Evolutionary conservation across 257 asterid species (phyloP), one percentile per base, ranked within the genome.

Genomic region (Capsicum baccatum): DNA sequence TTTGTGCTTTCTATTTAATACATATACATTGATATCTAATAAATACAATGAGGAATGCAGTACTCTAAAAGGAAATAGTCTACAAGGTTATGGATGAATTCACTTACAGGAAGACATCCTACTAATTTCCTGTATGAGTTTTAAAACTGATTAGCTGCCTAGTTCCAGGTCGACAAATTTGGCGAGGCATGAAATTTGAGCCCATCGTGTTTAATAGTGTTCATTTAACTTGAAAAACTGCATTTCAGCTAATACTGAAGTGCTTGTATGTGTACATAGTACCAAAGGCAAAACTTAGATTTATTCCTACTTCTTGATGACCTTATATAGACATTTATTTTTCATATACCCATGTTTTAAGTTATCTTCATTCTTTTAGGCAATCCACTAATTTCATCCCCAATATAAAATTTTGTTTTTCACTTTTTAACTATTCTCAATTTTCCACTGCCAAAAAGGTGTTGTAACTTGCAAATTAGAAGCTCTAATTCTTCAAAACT

Each of bases 21-120:
- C 59, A 55, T 64, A 12, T 12, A 21, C 15, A 21, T 21, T 64
- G 3, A 26, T 64, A 64, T 26, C 70, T 9, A 11, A 10, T 64
- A 64, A 64, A 64, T 64, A 26, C 15, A 62, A 9, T 62, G 69
- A 21, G 39, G 5, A 62, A 62, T 19, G 69, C 13, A 21, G 15
- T 6, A n/a, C 70, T 64, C 16, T 64, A 42, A 42, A 64, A 64
- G 70, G 70, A 64, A 64, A 64, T 64, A 64, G 70, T 21, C 70
- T 64, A 26, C 4, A 6, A 60, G 67, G 3, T n/a, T 19, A 60
- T 19, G 37, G 67, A 19, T 19, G 67, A 60, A 60, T 4, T 63
- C 17, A 21, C 42, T 63, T 63, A 42, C 44, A 7, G 39, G 70
- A 42, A 26, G 44, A 39, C 4, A 4, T 39, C 44, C 3, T 26